These are phyloP conservation scores for Blastobotrys muscicola DNA, from an alignment of 805 yeast genomes.

Conservation along the genomic window DNA sequence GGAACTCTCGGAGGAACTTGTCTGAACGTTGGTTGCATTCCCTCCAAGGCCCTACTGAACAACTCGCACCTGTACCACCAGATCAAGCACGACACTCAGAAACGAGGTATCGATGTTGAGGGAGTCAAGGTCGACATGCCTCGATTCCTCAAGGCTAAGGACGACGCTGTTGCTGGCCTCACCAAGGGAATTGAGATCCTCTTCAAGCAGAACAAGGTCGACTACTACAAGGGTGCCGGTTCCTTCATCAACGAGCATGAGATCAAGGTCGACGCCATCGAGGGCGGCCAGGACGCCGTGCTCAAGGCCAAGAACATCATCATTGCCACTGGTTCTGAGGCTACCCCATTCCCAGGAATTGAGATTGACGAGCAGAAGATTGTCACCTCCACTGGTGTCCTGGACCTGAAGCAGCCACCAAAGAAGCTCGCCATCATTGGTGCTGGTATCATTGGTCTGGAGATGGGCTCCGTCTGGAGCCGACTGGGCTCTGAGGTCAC, in stretches of 20 bases:
- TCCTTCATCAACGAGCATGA: conserved; percentile 74
- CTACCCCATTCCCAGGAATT: conserved; percentile 98
- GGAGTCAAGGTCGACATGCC: conserved; percentile 68
- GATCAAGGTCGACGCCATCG: conserved; percentile 74
- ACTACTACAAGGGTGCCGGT: conserved; percentile 89
- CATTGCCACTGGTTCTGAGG: conserved; percentile 97
- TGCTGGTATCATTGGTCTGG: conserved; percentile 99
- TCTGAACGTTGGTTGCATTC: conserved; percentile 97
- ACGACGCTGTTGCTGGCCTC: conserved; percentile 75
- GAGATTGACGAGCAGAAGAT: conserved; percentile 94
- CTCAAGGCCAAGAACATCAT: conserved; percentile 80
- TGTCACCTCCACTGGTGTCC: conserved; percentile 90
- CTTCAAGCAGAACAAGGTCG: conserved; percentile 91
- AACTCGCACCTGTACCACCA: conserved; percentile 90
- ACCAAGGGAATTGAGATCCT: conserved; percentile 92
- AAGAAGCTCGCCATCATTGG: conserved; percentile 89
- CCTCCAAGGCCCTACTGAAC: conserved; percentile 91
- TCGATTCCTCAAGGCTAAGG: conserved; percentile 85
- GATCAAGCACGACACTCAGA: conserved; percentile 71
- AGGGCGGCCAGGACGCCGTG: conserved; percentile 65
- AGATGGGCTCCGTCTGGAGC: conserved; percentile 97
- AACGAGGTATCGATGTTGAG: conserved; percentile 80
- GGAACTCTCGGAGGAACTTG: conserved; percentile 97
- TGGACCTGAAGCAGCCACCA: conserved; percentile 80
- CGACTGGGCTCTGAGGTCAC: conserved; percentile 95